These are phyloP conservation scores for Pilatotrama ljubarskyi DNA, from an alignment of 768 basidiomycete species.

Conservation along the genomic window DNA sequence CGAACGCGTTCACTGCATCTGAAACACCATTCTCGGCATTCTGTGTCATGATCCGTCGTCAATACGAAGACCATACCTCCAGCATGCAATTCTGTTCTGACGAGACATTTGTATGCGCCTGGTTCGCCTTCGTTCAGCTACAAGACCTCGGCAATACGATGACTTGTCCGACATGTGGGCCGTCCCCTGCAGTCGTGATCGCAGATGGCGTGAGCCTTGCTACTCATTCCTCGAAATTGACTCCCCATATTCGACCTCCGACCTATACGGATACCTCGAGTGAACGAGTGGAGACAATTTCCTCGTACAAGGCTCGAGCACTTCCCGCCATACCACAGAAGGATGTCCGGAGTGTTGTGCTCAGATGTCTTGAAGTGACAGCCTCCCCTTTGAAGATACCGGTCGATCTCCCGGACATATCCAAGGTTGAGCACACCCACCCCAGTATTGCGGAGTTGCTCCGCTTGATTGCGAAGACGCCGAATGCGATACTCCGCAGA, in stretches of 20 bases:
- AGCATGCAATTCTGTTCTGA: conserved; percentile 2
- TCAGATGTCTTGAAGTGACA: neutral
- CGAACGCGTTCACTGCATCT: conserved; percentile 16
- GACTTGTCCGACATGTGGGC: conserved; percentile 18
- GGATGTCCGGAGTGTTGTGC: neutral
- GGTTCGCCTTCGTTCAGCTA: conserved; percentile 17
- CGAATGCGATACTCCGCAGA: no score
- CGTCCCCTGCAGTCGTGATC: conserved; percentile 8
- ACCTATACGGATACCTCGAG: neutral
- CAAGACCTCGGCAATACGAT: conserved; percentile 13
- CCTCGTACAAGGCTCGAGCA: neutral
- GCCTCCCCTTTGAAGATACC: no score
- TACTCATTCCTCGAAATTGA: neutral
- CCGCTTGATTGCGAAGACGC: no score
- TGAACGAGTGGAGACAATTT: neutral
- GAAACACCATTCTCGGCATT: conserved; percentile 25
- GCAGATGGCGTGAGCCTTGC: conserved; percentile 16
- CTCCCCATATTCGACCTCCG: neutral
- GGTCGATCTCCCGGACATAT: no score
- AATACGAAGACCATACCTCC: conserved; percentile 7
- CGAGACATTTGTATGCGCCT: conserved; percentile 17
- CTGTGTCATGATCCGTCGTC: neutral
- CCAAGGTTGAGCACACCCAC: no score
- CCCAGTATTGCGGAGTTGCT: no score
- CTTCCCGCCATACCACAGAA: neutral